These are phyloP conservation scores for Verbascum thapsus DNA, from an alignment of 257 asterid genomes.

Conservation along the genomic window DNA sequence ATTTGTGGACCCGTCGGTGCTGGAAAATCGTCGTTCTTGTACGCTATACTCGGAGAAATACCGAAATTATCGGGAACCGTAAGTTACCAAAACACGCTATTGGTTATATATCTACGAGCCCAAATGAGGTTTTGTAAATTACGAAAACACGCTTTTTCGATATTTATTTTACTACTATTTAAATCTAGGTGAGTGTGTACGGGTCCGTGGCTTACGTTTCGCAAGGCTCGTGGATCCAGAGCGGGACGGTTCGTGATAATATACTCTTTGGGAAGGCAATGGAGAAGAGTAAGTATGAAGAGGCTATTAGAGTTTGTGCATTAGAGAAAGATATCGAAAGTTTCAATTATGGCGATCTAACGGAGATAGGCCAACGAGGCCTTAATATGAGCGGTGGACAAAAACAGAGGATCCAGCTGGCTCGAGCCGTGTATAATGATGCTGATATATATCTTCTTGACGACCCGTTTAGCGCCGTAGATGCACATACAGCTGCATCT, in stretches of 20 bases:
- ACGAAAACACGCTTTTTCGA: neutral
- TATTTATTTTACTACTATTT: conserved; percentile 10
- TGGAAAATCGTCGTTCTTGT: conserved; percentile 71
- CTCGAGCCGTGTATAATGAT: conserved; percentile 75
- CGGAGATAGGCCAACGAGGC: conserved; percentile 89
- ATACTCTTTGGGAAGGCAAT: conserved; percentile 72
- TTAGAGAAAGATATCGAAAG: conserved; percentile 70
- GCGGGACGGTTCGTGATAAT: conserved; percentile 76
- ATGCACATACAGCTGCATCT: conserved; percentile 76
- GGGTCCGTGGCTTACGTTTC: conserved; percentile 83
- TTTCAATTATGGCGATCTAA: conserved; percentile 68
- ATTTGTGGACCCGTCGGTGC: conserved; percentile 81
- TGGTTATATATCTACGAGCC: too few relatives aligned
- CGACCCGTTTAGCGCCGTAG: conserved; percentile 91
- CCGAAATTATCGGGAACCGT: conserved; percentile 67
- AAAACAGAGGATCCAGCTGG: conserved; percentile 82
- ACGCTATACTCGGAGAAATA: conserved; percentile 70
- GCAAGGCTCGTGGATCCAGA: conserved; percentile 79
- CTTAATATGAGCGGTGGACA: conserved; percentile 88
- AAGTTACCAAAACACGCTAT: conserved; percentile 27
- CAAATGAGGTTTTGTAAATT: too few relatives aligned
- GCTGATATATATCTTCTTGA: conserved; percentile 77
- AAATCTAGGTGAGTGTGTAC: conserved; percentile 49
- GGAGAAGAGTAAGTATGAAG: conserved; percentile 52
- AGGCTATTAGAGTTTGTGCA: conserved; percentile 59